These are phyloP conservation scores for Hysterium pulicare DNA, from an alignment of 2,329 filamentous ascomycete genomes.

Conservation along the genomic window DNA sequence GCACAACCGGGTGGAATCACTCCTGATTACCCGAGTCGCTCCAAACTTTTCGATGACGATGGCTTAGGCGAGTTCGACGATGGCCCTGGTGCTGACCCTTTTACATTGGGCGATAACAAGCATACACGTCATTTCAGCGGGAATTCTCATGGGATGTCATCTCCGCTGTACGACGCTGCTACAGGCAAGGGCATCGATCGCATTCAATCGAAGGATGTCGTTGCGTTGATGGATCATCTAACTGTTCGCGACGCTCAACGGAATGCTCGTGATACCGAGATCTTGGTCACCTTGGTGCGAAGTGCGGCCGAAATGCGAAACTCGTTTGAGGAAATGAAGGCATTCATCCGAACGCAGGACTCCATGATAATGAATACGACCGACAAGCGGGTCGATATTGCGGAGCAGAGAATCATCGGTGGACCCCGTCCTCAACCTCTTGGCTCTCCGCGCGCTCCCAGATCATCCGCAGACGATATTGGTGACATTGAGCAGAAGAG, in stretches of 20 bases:
- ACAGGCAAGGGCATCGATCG: slow-evolving; percentile 84
- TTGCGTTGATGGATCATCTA: slow-evolving; percentile 96
- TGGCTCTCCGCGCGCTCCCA: slow-evolving; percentile 57
- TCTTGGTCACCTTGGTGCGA: slow-evolving; percentile 87
- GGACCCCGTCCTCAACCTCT: slow-evolving; percentile 81
- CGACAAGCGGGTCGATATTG: slow-evolving; percentile 84
- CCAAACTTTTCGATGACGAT: slow-evolving; percentile 54
- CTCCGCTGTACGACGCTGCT: slow-evolving; percentile 84
- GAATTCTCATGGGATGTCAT: slow-evolving; percentile 86
- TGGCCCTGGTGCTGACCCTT: slow-evolving; percentile 58
- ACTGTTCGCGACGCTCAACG: slow-evolving; percentile 96
- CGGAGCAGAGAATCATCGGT: slow-evolving; percentile 75
- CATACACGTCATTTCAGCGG: slow-evolving; percentile 73
- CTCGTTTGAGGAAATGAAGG: slow-evolving; percentile 93
- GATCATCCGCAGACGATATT: slow-evolving; percentile 49
- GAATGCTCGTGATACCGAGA: slow-evolving; percentile 94
- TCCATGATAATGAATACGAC: slow-evolving; percentile 82
- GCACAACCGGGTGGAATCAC: slow-evolving; percentile 54
- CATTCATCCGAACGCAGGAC: slow-evolving; percentile 84
- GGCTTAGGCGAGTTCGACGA: slow-evolving; percentile 43
- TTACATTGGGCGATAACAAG: slow-evolving; percentile 50
- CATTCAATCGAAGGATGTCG: slow-evolving; percentile 94
- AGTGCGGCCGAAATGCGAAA: slow-evolving; percentile 96
- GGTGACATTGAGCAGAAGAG: slow-evolving; percentile 68
- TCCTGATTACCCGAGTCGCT: slow-evolving; percentile 44